Base-by-base conservation (phyloP, 768 basidiomycete species). In the Tricholoma matsutake region DNA sequence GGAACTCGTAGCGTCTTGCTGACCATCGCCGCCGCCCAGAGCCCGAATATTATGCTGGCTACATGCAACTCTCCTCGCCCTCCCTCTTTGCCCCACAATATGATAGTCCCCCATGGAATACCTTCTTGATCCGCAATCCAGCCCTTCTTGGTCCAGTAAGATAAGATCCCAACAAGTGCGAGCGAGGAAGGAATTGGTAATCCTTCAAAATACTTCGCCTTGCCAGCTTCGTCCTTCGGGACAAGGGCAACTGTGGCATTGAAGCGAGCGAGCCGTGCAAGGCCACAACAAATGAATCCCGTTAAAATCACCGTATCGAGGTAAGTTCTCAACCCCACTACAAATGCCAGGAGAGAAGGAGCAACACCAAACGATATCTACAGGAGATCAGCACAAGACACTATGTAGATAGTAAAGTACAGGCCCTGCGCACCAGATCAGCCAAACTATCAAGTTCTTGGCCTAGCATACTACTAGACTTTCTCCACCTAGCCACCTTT, bases 321-420 rank as follows among this genome's bases (percentile, higher is more conserved):
- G 63, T 91, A 89, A 10, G 94, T 96, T 63, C 92, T 86, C 59
- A 98, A 84, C 58, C 97, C 97, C 57, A 98, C 82, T 54, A 85
- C 86, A 72, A 97, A 99, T 7, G 90, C 93, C 34, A 97, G 78
- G 47, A 98, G 81, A n/a, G 96, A 89, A 3, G 97, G 97, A 0
- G 97, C 96, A 56, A 98, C 94, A 56, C 97, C 97, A 70, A 99
- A 99, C 2, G 97, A 98, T 63, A 99, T 91, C 95, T 97, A 68
- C 29, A 10, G 53, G 37, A 61, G 32, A 54, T 47, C 63, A 62
- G 55, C 56, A 20, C 41, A 56, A 54, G 39, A 60, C 56, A 62
- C 14, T 34, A 53, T 59, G 1, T 29, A 25, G 22, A 25, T 25
- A 28, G 45, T 34, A 9, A 65, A 53, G 7, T 18, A 29, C 58